Evolutionary conservation across 305 asterid species (phyloP).

Genomic region (Fraxinus baroniana): DNA sequence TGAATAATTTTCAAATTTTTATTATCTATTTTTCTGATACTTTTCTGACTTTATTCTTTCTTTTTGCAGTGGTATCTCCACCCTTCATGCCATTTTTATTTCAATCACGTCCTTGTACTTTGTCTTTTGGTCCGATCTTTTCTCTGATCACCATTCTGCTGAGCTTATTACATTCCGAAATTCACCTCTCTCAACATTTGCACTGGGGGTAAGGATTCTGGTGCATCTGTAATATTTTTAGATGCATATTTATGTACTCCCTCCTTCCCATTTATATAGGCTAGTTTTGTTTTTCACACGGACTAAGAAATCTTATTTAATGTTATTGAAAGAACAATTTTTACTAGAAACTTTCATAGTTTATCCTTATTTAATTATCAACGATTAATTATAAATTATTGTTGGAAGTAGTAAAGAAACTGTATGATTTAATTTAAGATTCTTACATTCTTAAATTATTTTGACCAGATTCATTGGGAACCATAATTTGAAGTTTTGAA

Average conservation of each 20-base stretch:
- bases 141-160: slow-evolving; percentile 56
- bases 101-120: slow-evolving; percentile 68
- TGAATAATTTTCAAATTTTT: slow-evolving; percentile 29
- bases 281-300: no score
- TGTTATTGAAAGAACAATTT: no score
- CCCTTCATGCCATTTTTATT: slow-evolving; percentile 85
- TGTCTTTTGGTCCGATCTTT: slow-evolving; percentile 85
- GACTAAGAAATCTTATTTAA: no score
- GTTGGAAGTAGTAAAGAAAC: no score
- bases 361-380: no score
- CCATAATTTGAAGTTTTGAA: no score
- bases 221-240: neutral
- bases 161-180: slow-evolving; percentile 65
- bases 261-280: no score
- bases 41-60: slow-evolving; percentile 22
- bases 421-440: no score
- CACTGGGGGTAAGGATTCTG: slow-evolving; percentile 70
- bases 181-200: slow-evolving; percentile 73
- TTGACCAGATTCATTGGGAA: no score
- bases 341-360: no score
- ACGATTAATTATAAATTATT: no score
- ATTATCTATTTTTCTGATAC: slow-evolving; percentile 5
- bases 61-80: slow-evolving; percentile 81
- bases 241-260: neutral
- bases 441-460: no score